A percentile compares a stretch with the other conserved stretches of the same genome.
Conservation (phyloP, 1,139 yeast species). For the Nakaseomyces delphensis region DNA sequence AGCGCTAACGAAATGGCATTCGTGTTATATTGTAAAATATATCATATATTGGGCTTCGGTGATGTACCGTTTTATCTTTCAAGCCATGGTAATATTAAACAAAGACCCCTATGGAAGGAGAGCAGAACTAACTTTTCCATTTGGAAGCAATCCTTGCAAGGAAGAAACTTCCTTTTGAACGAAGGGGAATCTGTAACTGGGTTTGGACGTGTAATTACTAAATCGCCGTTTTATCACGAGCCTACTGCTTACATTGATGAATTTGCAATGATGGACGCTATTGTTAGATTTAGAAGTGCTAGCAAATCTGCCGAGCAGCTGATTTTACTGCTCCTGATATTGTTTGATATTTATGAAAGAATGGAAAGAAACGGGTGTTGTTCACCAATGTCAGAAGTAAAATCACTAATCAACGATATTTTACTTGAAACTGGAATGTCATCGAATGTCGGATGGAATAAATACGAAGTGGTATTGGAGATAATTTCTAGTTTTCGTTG, state of each 20-base stretch:
- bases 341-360: neutral
- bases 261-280: neutral
- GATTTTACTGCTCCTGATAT: neutral
- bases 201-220: too few relatives aligned
- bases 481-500: neutral
- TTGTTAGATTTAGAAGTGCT: neutral
- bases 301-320: neutral
- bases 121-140: neutral
- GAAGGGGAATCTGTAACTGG: too few relatives aligned
- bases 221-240: too few relatives aligned
- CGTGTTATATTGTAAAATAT: neutral
- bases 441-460: neutral
- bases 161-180: neutral
- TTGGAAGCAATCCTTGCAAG: neutral
- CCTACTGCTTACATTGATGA: too few relatives aligned
- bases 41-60: neutral
- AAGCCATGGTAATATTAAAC: too few relatives aligned
- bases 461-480: neutral
- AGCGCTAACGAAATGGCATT: neutral
- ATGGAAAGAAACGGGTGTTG: neutral
- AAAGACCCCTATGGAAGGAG: too few relatives aligned
- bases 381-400: neutral
- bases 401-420: neutral
- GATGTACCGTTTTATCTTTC: too few relatives aligned
- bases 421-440: neutral